Conservation (phyloP, 495 filamentous ascomycete genomes). For the Neurospora cerealis region DNA sequence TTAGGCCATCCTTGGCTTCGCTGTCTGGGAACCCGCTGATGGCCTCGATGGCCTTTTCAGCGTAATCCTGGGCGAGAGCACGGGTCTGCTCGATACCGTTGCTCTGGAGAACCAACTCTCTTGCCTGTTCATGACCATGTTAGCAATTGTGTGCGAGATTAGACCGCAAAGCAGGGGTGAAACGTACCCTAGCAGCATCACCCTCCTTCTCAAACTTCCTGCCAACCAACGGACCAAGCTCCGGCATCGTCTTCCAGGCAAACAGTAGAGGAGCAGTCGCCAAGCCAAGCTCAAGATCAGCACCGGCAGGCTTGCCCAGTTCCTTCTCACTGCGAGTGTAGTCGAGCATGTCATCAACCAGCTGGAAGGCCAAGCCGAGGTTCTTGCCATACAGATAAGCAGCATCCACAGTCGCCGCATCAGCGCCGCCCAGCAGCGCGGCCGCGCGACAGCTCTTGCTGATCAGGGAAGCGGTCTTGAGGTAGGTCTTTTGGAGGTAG, state of each 20-base stretch:
- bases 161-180: background rate
- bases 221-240: constrained; percentile 80
- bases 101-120: constrained; percentile 70
- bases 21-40: constrained; percentile 77
- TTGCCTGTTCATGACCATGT: constrained; percentile 47
- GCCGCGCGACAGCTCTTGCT: constrained; percentile 90
- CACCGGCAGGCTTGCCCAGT: constrained; percentile 88
- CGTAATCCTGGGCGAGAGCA: constrained; percentile 80
- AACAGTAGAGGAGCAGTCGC: constrained; percentile 94
- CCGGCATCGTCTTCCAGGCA: constrained; percentile 84
- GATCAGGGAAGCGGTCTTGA: constrained; percentile 92
- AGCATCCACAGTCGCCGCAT: constrained; percentile 73
- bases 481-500: constrained; percentile 97
- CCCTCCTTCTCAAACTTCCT: constrained; percentile 79
- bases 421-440: constrained; percentile 70
- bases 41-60: constrained; percentile 74
- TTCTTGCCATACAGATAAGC: constrained; percentile 90
- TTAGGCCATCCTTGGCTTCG: constrained; percentile 81
- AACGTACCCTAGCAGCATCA: constrained; percentile 69
- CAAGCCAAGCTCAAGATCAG: constrained; percentile 85
- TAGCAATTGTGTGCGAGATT: background rate
- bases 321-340: constrained; percentile 79
- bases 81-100: constrained; percentile 86
- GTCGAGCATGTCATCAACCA: constrained; percentile 98
- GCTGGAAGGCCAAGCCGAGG: constrained; percentile 86